Evolutionary conservation across 1,284 basidiomycete genomes (phyloP).

Genomic region (Trichosporon asahii): DNA sequence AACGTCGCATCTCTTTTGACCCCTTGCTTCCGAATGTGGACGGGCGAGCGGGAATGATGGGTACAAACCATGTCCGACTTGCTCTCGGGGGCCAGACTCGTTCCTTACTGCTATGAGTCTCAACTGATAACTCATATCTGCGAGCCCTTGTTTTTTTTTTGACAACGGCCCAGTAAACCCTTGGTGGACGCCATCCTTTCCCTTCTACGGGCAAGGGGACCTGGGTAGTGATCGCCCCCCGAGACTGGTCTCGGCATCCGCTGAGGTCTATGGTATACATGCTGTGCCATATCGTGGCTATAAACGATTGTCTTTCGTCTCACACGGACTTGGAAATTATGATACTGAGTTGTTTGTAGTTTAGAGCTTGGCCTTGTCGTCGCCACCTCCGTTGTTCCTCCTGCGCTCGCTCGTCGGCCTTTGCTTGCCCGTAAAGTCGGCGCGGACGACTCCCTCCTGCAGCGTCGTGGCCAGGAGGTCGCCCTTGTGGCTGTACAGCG

Average conservation of each 20-base stretch:
- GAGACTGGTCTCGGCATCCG: neutral
- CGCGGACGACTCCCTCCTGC: slow-evolving; percentile 69
- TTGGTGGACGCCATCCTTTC: no score
- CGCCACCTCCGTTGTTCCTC: slow-evolving; percentile 18
- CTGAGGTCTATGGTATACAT: neutral
- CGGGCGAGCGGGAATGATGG: no score
- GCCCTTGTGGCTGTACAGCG: slow-evolving; percentile 70
- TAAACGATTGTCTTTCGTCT: no score
- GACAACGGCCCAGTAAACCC: no score
- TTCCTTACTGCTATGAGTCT: neutral
- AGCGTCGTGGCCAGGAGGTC: slow-evolving; percentile 69
- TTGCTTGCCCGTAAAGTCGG: slow-evolving; percentile 34
- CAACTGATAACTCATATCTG: neutral
- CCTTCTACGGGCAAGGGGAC: neutral
- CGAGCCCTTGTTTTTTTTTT: neutral
- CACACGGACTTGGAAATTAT: neutral
- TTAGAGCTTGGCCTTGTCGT: slow-evolving; percentile 33
- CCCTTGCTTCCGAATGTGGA: no score
- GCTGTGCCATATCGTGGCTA: neutral
- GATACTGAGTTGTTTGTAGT: neutral
- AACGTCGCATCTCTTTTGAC: neutral
- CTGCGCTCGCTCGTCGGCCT: slow-evolving; percentile 23
- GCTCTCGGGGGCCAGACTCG: no score
- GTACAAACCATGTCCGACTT: no score
- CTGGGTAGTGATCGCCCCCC: neutral